phyloP scores from a whole-genome alignment of 2,329 filamentous ascomycete species.

The Fusarium haematococcum region DNA sequence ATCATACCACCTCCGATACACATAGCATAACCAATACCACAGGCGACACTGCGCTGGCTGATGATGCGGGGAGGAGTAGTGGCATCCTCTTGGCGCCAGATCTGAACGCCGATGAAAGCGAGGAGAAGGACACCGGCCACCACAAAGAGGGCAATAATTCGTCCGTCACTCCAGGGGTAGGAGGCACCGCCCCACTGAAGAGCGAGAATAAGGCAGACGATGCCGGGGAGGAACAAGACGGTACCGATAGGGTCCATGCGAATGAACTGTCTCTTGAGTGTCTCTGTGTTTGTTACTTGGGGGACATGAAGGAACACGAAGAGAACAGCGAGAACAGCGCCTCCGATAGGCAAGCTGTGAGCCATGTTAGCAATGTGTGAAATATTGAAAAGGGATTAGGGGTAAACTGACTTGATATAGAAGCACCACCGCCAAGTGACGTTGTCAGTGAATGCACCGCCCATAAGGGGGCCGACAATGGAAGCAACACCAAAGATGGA shows the following conservation, averaged over 20 bases:
- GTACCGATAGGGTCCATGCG: slow-evolving; percentile 61
- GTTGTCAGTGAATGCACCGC: slow-evolving; percentile 22
- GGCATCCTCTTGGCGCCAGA: slow-evolving; percentile 53
- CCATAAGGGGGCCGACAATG: slow-evolving; percentile 32
- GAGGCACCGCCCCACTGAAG: slow-evolving; percentile 66
- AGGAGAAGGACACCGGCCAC: slow-evolving; percentile 55
- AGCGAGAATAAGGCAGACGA: slow-evolving; percentile 64
- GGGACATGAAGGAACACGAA: slow-evolving; percentile 56
- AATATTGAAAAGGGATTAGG: not conserved
- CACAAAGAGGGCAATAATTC: slow-evolving; percentile 61
- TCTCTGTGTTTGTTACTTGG: slow-evolving; percentile 45
- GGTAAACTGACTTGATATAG: slow-evolving; percentile 21
- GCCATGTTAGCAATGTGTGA: not conserved
- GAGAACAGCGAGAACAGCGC: slow-evolving; percentile 57
- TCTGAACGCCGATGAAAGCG: slow-evolving; percentile 59
- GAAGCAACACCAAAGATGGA: slow-evolving; percentile 57
- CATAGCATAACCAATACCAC: slow-evolving; percentile 54
- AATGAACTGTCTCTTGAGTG: slow-evolving; percentile 51
- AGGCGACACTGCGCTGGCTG: slow-evolving; percentile 53
- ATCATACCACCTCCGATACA: slow-evolving; percentile 62
- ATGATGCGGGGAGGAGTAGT: slow-evolving; percentile 59
- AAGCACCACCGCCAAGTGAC: slow-evolving; percentile 36
- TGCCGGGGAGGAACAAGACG: slow-evolving; percentile 58
- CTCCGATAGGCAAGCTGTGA: slow-evolving; percentile 53
- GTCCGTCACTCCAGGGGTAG: slow-evolving; percentile 60